Percentiles rank a stretch among this genome's conserved stretches.
Evolutionary conservation across 768 basidiomycete species (phyloP).

Genomic region (Lactifluus rugatus): DNA sequence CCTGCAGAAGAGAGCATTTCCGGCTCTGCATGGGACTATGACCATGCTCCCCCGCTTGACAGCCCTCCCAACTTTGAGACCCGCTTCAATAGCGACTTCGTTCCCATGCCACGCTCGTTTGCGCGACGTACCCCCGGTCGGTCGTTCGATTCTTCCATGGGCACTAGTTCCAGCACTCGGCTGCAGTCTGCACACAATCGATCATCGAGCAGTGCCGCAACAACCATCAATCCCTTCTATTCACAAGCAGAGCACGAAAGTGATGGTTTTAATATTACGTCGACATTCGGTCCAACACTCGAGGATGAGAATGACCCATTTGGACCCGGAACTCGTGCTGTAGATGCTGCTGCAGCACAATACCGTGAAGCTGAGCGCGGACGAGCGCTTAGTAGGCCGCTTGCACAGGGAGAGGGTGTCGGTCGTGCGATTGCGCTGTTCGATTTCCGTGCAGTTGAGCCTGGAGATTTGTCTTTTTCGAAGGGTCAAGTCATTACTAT

Average conservation of each 20-base stretch:
- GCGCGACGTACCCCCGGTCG: conserved; percentile 2
- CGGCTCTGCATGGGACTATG: conserved; percentile 19
- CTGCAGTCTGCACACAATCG: conserved; percentile 3
- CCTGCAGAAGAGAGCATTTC: conserved; percentile 21
- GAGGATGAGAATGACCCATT: conserved; percentile 14
- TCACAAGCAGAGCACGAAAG: conserved; percentile 4
- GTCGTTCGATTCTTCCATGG: not conserved
- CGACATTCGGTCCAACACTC: conserved; percentile 10
- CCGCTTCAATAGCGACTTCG: conserved; percentile 15
- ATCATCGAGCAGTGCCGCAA: conserved; percentile 3
- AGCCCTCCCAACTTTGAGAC: conserved; percentile 13
- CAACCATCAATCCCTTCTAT: conserved; percentile 1
- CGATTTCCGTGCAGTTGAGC: conserved; percentile 64
- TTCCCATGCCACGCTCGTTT: not conserved
- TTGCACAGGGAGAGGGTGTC: conserved; percentile 48
- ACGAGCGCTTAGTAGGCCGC: conserved; percentile 38
- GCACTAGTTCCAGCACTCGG: not conserved
- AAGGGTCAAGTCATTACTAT: conserved; percentile 69
- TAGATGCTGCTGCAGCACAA: not conserved
- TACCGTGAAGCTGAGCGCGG: conserved; percentile 15
- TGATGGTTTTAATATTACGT: not conserved
- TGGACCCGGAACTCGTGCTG: not conserved
- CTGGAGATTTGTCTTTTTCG: conserved; percentile 64
- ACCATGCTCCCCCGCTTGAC: conserved; percentile 15
- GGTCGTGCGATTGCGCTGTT: conserved; percentile 67